Evolutionary conservation across 257 asterid genomes (phyloP).

Genomic region (Solanum lycopersicoides): DNA sequence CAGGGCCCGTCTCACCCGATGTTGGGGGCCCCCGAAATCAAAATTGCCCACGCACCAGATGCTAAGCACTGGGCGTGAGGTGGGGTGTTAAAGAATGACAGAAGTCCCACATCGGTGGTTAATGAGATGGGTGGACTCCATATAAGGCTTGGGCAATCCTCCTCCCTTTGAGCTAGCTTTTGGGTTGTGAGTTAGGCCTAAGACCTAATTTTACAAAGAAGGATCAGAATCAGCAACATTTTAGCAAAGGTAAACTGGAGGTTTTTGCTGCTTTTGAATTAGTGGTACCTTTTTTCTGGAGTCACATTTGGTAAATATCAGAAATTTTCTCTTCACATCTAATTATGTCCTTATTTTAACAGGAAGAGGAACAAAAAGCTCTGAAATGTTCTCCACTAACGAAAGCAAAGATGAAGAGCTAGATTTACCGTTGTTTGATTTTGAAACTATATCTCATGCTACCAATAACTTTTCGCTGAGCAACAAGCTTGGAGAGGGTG

Average conservation of each 20-base stretch:
- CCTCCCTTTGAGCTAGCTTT: too few species aligned
- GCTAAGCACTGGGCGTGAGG: too few species aligned
- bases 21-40: too few species aligned
- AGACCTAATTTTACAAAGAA: too few species aligned
- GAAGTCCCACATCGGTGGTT: too few species aligned
- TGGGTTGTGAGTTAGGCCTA: too few species aligned
- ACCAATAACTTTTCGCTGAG: neutral
- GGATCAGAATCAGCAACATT: neutral
- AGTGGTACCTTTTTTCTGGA: neutral
- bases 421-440: neutral
- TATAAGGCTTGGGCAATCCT: too few species aligned
- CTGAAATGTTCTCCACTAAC: neutral
- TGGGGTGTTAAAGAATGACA: too few species aligned
- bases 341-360: neutral
- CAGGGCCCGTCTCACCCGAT: too few species aligned
- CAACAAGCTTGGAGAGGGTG: neutral
- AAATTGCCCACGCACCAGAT: too few species aligned
- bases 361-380: neutral
- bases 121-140: too few species aligned
- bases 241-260: neutral
- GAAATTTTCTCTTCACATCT: neutral
- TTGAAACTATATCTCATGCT: neutral
- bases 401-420: neutral
- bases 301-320: neutral
- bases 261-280: neutral